phyloP scores from a whole-genome alignment of 2,329 filamentous ascomycete genomes.

The Sporothrix brunneoviolacea region DNA sequence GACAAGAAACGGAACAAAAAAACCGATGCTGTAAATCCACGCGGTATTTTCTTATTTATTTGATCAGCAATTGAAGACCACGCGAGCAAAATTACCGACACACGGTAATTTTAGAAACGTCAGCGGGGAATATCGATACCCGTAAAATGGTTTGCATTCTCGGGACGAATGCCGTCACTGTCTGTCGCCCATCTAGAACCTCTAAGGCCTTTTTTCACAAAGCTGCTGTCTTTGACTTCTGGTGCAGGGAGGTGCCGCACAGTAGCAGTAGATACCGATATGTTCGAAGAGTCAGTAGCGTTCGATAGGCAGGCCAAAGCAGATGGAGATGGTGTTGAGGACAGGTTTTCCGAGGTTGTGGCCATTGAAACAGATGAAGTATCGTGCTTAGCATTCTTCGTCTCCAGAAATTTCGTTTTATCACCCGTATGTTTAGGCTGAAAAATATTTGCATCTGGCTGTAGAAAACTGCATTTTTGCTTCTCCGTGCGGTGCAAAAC shows the following conservation, averaged over 20 bases:
- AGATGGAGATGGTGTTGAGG: too few relatives aligned
- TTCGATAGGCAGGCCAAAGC: too few relatives aligned
- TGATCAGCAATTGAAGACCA: constrained; percentile 7
- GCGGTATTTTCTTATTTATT: neutral
- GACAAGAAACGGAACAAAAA: neutral
- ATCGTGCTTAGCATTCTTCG: too few relatives aligned
- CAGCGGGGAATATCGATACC: constrained; percentile 7
- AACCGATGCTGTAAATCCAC: neutral
- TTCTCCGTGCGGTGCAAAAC: too few relatives aligned
- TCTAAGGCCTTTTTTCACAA: constrained; percentile 1
- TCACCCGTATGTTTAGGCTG: too few relatives aligned
- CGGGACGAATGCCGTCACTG: neutral
- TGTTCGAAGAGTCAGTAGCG: neutral
- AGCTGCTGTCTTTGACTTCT: neutral
- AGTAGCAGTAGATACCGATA: neutral
- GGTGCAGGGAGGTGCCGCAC: neutral
- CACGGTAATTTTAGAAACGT: neutral
- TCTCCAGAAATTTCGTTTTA: too few relatives aligned
- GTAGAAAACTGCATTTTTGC: too few relatives aligned
- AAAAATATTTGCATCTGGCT: too few relatives aligned
- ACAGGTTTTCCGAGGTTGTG: too few relatives aligned
- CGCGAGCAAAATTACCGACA: neutral
- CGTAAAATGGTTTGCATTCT: constrained; percentile 8
- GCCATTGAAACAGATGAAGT: too few relatives aligned
- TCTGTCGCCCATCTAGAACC: constrained; percentile 14